Base-by-base conservation (phyloP, 345 rosid genomes). In the Bretschneidera sinensis region DNA sequence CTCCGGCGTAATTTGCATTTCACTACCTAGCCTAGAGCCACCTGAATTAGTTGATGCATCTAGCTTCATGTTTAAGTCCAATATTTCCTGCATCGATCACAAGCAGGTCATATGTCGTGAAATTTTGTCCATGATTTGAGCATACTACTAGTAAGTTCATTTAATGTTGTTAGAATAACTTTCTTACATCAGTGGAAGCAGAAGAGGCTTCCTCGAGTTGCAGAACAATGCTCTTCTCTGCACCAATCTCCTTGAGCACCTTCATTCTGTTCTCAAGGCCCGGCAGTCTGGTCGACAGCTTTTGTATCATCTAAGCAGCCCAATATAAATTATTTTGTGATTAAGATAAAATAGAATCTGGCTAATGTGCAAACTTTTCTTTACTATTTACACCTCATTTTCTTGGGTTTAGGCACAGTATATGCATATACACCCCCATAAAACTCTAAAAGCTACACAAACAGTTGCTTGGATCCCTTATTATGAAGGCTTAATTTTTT, bases 181-280 rank as follows among this genome's bases (percentile, higher is more conserved):
- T 5, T 39, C 71, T 47, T 76, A 83, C 96, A 84, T 82, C 76
- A 16, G 55, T 60, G 54, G 70, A 68, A 19, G 64, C 5, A 52
- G 69, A 59, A 50, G 73, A 45, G 62, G 66, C 63, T 21, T 66
- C 84, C 48, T 78, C 79, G 1, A 81, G 76, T 65, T 87, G 83
- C 67, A 87, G 64, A 63, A 65, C 67, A 39, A 85, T 83, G 63
- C 70, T 71, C 21, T 77, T 78, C 79, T 90, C 87, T 0, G 78
- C 66, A 59, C 97, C 99, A 69, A 87, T 84, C 70, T 82, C 90
- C 54, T 78, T 75, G 11, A 94, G 78, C 55, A 74, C 71, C 62
- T 84, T 86, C 78, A 57, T 78, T 74, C 78, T 80, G 79, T 33
- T 77, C 67, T 84, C 89, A 74, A 73, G 60, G 50, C 64, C 70